These are phyloP conservation scores for Gossypium schwendimanii DNA, from an alignment of 441 rosid genomes.

Conservation along the genomic window DNA sequence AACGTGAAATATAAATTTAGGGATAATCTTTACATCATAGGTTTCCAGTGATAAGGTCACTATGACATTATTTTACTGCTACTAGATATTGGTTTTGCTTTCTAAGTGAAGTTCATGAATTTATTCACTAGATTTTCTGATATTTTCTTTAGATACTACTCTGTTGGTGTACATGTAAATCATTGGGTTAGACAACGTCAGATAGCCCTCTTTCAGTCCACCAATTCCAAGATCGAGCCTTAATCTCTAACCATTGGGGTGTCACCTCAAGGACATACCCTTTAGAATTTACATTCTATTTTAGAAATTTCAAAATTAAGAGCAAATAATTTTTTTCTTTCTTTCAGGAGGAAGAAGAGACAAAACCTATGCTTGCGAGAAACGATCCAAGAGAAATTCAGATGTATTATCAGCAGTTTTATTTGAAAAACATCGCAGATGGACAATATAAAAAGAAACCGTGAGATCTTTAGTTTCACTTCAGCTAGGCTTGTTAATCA, in stretches of 20 bases:
- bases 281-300: slow-evolving; percentile 12
- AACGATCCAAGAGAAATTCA: slow-evolving; percentile 70
- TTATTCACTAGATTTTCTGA: background rate
- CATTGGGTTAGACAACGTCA: background rate
- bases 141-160: background rate
- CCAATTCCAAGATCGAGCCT: background rate
- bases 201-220: background rate
- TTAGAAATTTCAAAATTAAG: background rate
- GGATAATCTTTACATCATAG: background rate
- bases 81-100: background rate
- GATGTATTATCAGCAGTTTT: slow-evolving; percentile 56
- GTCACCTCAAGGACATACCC: background rate
- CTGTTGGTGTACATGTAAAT: background rate
- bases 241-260: background rate
- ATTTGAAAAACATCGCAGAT: slow-evolving; percentile 44
- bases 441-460: slow-evolving; percentile 58
- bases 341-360: slow-evolving; percentile 60
- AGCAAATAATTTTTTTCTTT: slow-evolving; percentile 18
- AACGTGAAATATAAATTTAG: background rate
- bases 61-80: background rate
- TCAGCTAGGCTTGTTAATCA: slow-evolving; percentile 13
- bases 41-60: background rate
- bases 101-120: background rate
- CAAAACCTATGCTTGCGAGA: slow-evolving; percentile 37
- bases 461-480: slow-evolving; percentile 41